These are phyloP conservation scores for Prunus mira DNA, from an alignment of 306 rosid genomes.

Conservation along the genomic window DNA sequence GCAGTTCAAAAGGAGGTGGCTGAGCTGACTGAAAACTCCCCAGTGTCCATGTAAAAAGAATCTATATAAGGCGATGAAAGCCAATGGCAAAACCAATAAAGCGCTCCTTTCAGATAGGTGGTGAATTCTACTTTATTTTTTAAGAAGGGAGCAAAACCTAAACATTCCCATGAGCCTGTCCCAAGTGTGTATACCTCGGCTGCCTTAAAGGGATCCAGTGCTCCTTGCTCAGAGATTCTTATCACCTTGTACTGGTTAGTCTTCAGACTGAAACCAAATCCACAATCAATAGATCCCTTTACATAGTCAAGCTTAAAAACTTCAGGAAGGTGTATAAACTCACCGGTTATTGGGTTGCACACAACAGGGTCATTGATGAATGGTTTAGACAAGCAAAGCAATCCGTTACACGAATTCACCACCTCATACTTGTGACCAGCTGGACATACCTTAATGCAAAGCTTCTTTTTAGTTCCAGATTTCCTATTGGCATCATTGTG, in stretches of 20 bases:
- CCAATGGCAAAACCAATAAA: background rate
- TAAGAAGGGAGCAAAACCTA: background rate
- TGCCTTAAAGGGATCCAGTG: background rate
- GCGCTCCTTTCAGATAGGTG: conserved; percentile 15
- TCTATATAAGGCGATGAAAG: background rate
- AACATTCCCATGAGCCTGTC: conserved; percentile 3
- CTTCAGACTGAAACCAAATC: conserved; percentile 14
- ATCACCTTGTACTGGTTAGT: conserved; percentile 5
- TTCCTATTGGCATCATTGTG: no score
- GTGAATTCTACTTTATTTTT: background rate
- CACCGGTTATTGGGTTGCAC: background rate
- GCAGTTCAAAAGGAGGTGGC: background rate
- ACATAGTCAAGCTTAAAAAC: background rate
- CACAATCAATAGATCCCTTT: background rate
- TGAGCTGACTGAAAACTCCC: conserved; percentile 17
- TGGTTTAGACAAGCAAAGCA: conserved; percentile 9
- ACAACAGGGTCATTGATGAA: background rate
- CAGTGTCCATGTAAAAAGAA: conserved; percentile 15
- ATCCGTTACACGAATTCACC: background rate
- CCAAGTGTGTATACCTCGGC: conserved; percentile 17
- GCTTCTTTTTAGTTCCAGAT: no score
- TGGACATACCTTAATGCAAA: no score
- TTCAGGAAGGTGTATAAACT: conserved; percentile 2
- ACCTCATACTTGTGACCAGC: no score
- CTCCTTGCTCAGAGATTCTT: background rate